Conservation (phyloP, 306 rosid genomes). For the Casuarina glauca region DNA sequence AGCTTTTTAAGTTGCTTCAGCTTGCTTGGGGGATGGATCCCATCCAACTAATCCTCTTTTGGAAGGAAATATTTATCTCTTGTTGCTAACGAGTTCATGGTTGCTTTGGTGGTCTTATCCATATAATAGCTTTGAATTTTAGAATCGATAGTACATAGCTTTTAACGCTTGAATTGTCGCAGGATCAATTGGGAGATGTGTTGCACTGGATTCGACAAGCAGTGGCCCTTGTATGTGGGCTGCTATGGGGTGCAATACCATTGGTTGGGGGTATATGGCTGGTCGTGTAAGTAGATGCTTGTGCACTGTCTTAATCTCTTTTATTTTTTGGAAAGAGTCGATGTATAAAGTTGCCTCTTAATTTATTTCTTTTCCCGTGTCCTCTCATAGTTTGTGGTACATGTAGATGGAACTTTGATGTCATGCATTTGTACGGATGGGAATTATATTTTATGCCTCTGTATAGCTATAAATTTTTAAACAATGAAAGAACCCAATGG, state of each 20-base stretch:
- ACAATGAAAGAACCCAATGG: not conserved
- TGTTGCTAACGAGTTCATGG: not conserved
- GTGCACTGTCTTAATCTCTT: not conserved
- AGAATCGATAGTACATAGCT: not conserved
- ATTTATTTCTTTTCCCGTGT: not conserved
- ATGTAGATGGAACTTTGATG: slow-evolving; percentile 2
- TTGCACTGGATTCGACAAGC: slow-evolving; percentile 98
- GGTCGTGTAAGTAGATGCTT: slow-evolving; percentile 64
- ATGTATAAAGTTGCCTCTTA: not conserved
- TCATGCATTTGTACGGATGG: not conserved
- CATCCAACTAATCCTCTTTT: not conserved
- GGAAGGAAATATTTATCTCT: not conserved
- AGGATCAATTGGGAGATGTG: slow-evolving; percentile 98
- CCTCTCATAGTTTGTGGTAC: not conserved
- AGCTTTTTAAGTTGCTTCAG: not conserved
- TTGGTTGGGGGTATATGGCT: slow-evolving; percentile 96
- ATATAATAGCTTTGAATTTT: not conserved
- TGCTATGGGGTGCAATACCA: slow-evolving; percentile 89
- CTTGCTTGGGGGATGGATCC: not conserved
- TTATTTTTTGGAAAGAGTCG: slow-evolving; percentile 8
- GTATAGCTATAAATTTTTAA: not conserved
- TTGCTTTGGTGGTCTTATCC: not conserved
- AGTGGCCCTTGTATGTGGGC: slow-evolving; percentile 68
- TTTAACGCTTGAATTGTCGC: not conserved
- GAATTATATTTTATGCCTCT: not conserved